Base-by-base conservation (phyloP, 441 rosid genomes). In the Dalechampia spathulata region DNA sequence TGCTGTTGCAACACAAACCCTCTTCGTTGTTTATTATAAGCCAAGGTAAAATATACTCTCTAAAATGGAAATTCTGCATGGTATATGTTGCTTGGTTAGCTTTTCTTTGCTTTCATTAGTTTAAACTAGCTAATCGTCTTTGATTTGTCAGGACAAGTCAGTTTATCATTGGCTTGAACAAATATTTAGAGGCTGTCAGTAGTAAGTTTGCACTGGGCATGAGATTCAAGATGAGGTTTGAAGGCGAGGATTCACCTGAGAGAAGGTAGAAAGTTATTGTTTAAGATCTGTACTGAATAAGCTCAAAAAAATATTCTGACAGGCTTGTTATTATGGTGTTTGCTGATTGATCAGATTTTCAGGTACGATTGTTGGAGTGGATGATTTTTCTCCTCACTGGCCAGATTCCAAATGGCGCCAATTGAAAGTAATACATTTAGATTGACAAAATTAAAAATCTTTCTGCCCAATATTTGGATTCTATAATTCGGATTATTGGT, bases 201-300 rank as follows among this genome's bases (percentile, higher is more conserved):
- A 68, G 71, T 46, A 82, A 76, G 39, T 84, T 78, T 61, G 23
- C 83, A 13, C 75, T 83, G 45, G 97, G 97, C 48, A 82, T 78
- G 90, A 78, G 96, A 61, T 93, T 82, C 78, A 93, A 86, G 75
- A 87, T 90, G 99, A 85, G 87, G 75, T 93, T 93, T 63, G 99
- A 93, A 71, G 96, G 87, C 32, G 97, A 93, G 57, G 99, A 93
- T 71, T 77, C 87, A 56, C 85, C 91, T 62, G 99, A 93, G 69
- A 85, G 88, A 80, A 80, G 90, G 99, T 90, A 63, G 3, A 34
- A 40, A 37, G 14, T n/a, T 54, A 34, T 58, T 40, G 8, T 58
- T 16, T 20, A 51, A 47, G 16, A 21, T 30, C 10, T 19, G 46
- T 12, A 15, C 19, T 8, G 8, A 41, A 17, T 49, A 20, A 13